Evolutionary conservation across 768 basidiomycete species (phyloP), one percentile per base, ranked within the genome.

Genomic region (Boletus rubescentipes): DNA sequence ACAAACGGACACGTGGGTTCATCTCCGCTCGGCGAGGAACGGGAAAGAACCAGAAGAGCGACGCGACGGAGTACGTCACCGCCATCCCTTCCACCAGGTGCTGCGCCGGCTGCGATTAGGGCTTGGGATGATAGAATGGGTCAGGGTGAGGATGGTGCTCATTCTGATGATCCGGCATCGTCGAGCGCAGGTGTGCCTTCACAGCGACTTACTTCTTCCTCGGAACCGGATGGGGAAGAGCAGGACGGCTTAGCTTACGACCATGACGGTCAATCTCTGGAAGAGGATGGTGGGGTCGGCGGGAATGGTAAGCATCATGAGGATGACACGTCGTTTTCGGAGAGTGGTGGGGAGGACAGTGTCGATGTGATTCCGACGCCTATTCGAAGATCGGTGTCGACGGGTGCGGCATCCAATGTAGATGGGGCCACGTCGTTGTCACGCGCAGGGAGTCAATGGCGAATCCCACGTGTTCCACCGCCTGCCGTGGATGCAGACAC

Each of bases 41-140:
- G 51, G 11, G 41, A 65, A 23, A 42, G 47, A 26, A 41, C 53
- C 6, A 69, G 69, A 63, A 69, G 61, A 51, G 36, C 63, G 16
- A 58, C 61, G 14, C 54, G 67, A 56, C 64, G 67, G 34, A 65
- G 64, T 72, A 73, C 56, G 10, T 72, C 72, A 10, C 75, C 74
- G 6, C 68, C 67, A n/a, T 73, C 61, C 11, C 76, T 75, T 15
- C 76, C 80, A 5, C 73, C 74, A 11, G 77, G 76, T 30, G 76
- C 77, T 15, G 76, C 75, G 26, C 70, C 72, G 59, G 59, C 72
- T 46, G 58, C 53, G 60, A 72, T 57, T 67, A 75, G 67, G 55
- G 67, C 67, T 43, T 73, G 72, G 57, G 72, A 72, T 55, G 69
- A 69, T 50, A 68, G 66, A 67, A 55, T 67, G 53, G 69, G 64